Evolutionary conservation across 1,284 basidiomycete species (phyloP).

Genomic region (Tremellales sp.): DNA sequence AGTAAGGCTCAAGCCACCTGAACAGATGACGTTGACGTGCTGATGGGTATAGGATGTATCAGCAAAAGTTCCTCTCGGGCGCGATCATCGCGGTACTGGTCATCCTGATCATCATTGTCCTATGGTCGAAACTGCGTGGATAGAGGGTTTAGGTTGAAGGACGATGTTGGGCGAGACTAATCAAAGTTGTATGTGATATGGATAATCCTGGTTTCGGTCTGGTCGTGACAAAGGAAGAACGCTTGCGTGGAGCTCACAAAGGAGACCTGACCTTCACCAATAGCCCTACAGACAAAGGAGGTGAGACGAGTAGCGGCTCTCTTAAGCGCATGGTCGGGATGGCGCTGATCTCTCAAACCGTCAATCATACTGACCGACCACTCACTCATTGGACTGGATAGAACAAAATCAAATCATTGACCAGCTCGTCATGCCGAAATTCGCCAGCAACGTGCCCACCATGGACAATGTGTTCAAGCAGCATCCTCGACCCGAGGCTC

Average conservation of each 20-base stretch:
- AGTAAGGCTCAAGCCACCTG: slow-evolving; percentile 46
- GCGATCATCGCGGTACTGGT: slow-evolving; percentile 49
- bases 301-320: too few relatives aligned
- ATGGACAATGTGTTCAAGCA: slow-evolving; percentile 29
- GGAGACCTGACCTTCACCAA: not conserved
- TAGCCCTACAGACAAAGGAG: not conserved
- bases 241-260: too few relatives aligned
- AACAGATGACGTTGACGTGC: slow-evolving; percentile 1
- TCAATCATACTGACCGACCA: not conserved
- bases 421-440: slow-evolving; percentile 9
- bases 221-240: not conserved
- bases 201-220: not conserved
- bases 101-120: slow-evolving; percentile 47
- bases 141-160: slow-evolving; percentile 2
- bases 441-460: slow-evolving; percentile 11
- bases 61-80: slow-evolving; percentile 49
- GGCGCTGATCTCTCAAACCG: too few relatives aligned
- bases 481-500: slow-evolving; percentile 16
- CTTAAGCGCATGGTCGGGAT: too few relatives aligned
- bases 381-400: not conserved
- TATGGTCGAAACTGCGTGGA: slow-evolving; percentile 46
- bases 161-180: not conserved
- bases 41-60: slow-evolving; percentile 45
- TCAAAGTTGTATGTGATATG: not conserved
- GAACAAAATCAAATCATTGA: not conserved